Evolutionary conservation across 768 basidiomycete species (phyloP), one percentile per base, ranked within the genome.

Genomic region (Cystofilobasidium macerans): DNA sequence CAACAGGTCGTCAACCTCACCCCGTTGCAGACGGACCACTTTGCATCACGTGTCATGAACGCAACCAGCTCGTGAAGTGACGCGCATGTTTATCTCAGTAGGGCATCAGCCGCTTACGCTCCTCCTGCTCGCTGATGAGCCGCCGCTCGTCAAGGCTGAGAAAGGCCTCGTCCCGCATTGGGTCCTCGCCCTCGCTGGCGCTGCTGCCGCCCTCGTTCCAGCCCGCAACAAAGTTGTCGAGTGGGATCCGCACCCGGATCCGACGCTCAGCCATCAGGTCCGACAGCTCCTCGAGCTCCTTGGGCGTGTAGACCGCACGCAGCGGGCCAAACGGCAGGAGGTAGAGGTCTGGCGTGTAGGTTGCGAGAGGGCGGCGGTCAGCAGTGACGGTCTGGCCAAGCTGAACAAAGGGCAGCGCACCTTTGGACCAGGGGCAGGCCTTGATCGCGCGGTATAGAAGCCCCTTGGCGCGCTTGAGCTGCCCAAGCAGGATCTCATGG

Each of bases 261-360:
- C 76, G 75, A 36, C 77, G 74, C 67, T 77, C 76, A 8, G 75
- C 69, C 69, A 79, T 76, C 22, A 77, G 69, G 42, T 76, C 72
- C 26, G 75, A 69, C 69, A 77, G 75, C 43, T 75, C 73, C 56
- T 74, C 71, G 22, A 77, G 71, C 57, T 79, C 78, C 30, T 69
- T 70, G n/a, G 72, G 62, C 6, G 75, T 71, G 65, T 76, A 78
- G 42, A 70, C 69, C 0, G 73, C 61, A 20, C 77, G 72, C 3
- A 79, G 70, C 0, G 73, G 71, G 0, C 73, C 66, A 65, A 78
- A 79, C 8, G 78, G 75, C 13, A 77, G 69, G 8, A 79, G 70
- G 68, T 78, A 78, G 43, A 79, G 70, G 6, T 71, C 78, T 78
- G 51, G 32, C 13, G 5, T 1, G 30, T 8, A 40, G 9, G 38